Evolutionary conservation across 1,284 basidiomycete genomes (phyloP), one percentile per base, ranked within the genome.

Genomic region (Ceratobasidium sp.): DNA sequence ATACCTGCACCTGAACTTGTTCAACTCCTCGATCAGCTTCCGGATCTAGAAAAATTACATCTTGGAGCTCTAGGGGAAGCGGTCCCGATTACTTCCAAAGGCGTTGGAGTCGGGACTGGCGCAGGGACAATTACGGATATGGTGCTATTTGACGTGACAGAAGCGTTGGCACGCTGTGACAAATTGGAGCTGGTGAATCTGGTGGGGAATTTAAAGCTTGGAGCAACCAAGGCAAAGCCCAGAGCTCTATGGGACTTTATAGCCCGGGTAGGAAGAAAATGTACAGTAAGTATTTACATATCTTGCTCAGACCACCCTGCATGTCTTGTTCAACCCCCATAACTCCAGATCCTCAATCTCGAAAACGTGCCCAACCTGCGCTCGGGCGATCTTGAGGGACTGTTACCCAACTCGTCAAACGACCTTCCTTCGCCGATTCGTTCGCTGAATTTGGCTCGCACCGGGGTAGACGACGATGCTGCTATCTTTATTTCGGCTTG

Each of bases 121-220:
- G 83, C 83, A 82, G 46, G 53, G 16, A 88, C 85, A 1, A 80
- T 91, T 79, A 87, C 81, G 18, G 87, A 90, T 76, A 77, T 81
- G 3, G 79, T 79, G 0, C 82, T 91, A n/a, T 72, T 72, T 3
- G 78, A 78, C 10, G 79, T 90, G 21, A 85, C 86, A 2, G 79
- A 81, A 8, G 75, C 80, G 14, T 76, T 90, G 39, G 78, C 78
- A 32, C 72, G 74, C 0, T 84, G 79, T 73, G 43, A 75, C 2
- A 74, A 79, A 26, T 77, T 91, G 30, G 85, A 88, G 72, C 83
- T 80, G 72, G 74, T 91, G 46, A 90, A 81, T 77, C 79, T 91
- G 8, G 87, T 88, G 1, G 87, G 87, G 10, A 91, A 91, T 76
- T 81, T 82, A 3, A 89, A 88, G 74, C 78, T 91, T 26, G 87